phyloP scores from a whole-genome alignment of 257 asterid species.

The Fraxinus quadrangulata region DNA sequence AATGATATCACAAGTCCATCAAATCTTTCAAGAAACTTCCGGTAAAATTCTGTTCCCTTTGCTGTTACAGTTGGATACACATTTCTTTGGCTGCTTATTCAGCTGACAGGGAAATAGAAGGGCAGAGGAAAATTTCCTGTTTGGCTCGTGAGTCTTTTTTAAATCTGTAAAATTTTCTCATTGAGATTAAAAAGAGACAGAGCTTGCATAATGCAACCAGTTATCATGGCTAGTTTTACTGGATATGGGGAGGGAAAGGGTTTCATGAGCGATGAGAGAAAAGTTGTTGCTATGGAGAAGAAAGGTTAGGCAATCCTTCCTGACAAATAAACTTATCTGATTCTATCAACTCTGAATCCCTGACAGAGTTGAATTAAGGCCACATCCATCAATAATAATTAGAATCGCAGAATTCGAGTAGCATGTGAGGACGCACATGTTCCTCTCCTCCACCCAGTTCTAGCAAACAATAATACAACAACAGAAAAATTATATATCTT shows the following conservation, averaged over 20 bases:
- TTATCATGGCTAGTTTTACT: conserved; percentile 14
- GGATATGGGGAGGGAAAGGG: background rate
- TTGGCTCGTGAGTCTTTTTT: background rate
- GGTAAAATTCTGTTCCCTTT: conserved; percentile 49
- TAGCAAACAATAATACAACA: background rate
- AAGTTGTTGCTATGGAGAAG: background rate
- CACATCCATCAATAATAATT: conserved; percentile 11
- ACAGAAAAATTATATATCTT: background rate
- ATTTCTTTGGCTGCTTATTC: background rate
- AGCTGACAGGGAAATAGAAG: conserved; percentile 1
- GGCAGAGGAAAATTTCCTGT: conserved; percentile 6
- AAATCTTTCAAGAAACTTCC: conserved; percentile 69
- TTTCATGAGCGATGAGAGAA: background rate
- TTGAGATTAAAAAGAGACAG: conserved; percentile 11
- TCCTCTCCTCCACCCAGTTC: background rate
- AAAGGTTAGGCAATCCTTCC: background rate
- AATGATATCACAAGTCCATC: conserved; percentile 61
- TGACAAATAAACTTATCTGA: background rate
- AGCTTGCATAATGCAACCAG: conserved; percentile 16
- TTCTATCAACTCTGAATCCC: background rate
- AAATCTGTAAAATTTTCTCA: conserved; percentile 17
- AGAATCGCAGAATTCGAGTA: conserved; percentile 1
- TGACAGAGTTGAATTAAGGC: conserved; percentile 14
- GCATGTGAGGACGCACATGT: background rate
- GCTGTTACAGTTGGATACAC: conserved; percentile 15